Conservation (phyloP, 768 basidiomycete genomes). For the Termitomyces sp. region DNA sequence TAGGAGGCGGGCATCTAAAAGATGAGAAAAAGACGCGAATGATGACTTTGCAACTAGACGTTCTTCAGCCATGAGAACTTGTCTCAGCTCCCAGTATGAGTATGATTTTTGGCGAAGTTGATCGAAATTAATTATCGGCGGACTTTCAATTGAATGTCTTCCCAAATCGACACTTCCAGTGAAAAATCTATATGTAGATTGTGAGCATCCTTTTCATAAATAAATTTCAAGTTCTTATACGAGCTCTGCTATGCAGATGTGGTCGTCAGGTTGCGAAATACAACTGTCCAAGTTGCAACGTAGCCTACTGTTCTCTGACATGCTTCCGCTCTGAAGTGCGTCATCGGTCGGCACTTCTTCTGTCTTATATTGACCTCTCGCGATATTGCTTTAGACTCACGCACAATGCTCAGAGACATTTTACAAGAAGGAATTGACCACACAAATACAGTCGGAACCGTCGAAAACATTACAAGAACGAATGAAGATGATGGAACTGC, state of each 20-base stretch:
- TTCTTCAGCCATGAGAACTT: constrained; percentile 32
- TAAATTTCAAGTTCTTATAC: not conserved
- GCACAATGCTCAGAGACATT: constrained; percentile 76
- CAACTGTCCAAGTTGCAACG: constrained; percentile 77
- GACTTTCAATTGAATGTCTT: constrained; percentile 19
- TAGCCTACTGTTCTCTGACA: constrained; percentile 70
- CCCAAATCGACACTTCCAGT: constrained; percentile 4
- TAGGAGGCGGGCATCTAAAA: constrained; percentile 81
- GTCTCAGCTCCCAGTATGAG: not conserved
- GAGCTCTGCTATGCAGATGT: constrained; percentile 41
- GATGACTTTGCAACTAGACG: constrained; percentile 38
- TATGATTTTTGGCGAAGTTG: not conserved
- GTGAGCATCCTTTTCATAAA: constrained; percentile 24
- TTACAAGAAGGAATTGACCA: constrained; percentile 69
- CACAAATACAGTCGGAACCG: constrained; percentile 50
- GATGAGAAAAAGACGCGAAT: constrained; percentile 61
- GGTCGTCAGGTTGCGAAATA: constrained; percentile 72
- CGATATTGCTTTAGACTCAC: constrained; percentile 38
- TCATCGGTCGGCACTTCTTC: constrained; percentile 7
- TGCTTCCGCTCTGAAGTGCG: constrained; percentile 75
- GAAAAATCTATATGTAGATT: constrained; percentile 36
- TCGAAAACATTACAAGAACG: constrained; percentile 55
- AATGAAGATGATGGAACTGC: constrained; percentile 58
- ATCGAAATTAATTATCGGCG: constrained; percentile 19
- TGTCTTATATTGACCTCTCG: not conserved